A percentile compares a stretch with the other conserved stretches of the same genome.
Evolutionary conservation across 148 eudicot genomes (phyloP).

Genomic region (Nyssa sinensis): DNA sequence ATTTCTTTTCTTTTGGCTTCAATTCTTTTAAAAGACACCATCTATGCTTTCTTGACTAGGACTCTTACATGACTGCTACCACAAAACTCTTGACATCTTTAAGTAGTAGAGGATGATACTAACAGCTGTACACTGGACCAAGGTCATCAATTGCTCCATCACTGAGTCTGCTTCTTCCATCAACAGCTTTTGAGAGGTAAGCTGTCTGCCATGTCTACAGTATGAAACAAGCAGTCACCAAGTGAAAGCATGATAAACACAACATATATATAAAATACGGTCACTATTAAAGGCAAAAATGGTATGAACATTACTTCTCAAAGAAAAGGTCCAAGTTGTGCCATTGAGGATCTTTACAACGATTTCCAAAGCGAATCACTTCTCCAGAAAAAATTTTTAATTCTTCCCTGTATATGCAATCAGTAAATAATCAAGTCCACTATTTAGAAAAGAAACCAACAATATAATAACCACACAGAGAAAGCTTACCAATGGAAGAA

Average conservation of each 20-base stretch:
- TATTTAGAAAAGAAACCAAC: neutral
- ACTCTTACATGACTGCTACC: neutral
- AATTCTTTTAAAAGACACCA: neutral
- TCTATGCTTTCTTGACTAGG: conserved; percentile 10
- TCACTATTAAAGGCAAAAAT: conserved; percentile 2
- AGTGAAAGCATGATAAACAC: neutral
- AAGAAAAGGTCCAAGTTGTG: conserved; percentile 64
- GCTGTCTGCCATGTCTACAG: conserved; percentile 41
- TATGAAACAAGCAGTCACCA: neutral
- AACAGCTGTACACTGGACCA: conserved; percentile 62
- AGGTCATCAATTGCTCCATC: conserved; percentile 51
- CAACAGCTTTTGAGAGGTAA: conserved; percentile 38
- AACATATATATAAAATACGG: neutral
- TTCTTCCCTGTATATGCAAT: conserved; percentile 40
- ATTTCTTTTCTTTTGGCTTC: neutral
- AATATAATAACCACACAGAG: neutral
- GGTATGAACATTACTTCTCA: conserved; percentile 46
- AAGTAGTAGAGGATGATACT: conserved; percentile 19
- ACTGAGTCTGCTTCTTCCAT: conserved; percentile 46
- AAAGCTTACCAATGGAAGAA: neutral
- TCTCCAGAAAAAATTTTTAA: conserved; percentile 50
- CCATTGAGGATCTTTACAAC: conserved; percentile 74
- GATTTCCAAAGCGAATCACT: conserved; percentile 66
- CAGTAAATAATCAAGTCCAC: conserved; percentile 8
- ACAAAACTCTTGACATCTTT: neutral